These are phyloP conservation scores for Globisporangium mamillatum DNA, from an alignment of 352 stramenopile species.

Conservation along the genomic window DNA sequence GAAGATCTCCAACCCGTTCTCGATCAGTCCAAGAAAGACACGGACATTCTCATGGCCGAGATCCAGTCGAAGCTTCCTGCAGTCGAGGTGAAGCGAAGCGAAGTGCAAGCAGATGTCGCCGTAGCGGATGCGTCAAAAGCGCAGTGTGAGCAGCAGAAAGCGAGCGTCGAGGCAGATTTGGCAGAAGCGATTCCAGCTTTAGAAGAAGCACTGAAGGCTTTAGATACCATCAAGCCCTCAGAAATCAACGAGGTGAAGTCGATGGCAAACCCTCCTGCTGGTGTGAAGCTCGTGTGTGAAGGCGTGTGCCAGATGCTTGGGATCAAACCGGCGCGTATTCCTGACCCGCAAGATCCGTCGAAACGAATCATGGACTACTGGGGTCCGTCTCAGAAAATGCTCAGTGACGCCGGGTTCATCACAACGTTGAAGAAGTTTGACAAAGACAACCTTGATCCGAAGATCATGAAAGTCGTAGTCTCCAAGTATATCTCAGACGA, in stretches of 20 bases:
- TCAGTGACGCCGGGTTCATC: conserved; percentile 91
- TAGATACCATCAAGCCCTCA: conserved; percentile 90
- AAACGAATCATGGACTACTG: conserved; percentile 96
- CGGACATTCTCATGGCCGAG: conserved; percentile 91
- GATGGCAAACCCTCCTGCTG: conserved; percentile 90
- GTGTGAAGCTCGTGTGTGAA: conserved; percentile 93
- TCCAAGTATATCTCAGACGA: conserved; percentile 91
- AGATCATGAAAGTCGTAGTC: conserved; percentile 87
- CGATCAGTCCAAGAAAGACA: conserved; percentile 89
- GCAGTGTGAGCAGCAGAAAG: conserved; percentile 89
- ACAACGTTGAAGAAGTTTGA: conserved; percentile 90
- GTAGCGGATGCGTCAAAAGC: conserved; percentile 82
- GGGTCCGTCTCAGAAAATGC: conserved; percentile 92
- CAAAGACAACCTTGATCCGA: conserved; percentile 86
- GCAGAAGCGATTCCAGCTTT: conserved; percentile 91
- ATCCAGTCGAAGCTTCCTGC: conserved; percentile 92
- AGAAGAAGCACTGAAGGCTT: conserved; percentile 90
- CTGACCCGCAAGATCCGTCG: conserved; percentile 87
- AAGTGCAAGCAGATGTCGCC: conserved; percentile 81
- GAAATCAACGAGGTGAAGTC: conserved; percentile 94
- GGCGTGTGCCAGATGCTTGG: conserved; percentile 94
- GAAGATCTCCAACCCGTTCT: conserved; percentile 93
- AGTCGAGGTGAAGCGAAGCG: conserved; percentile 75
- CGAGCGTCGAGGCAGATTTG: conserved; percentile 87
- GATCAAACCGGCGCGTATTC: conserved; percentile 91